Conservation (phyloP, 345 rosid genomes). For the Anastatica hierochuntica region DNA sequence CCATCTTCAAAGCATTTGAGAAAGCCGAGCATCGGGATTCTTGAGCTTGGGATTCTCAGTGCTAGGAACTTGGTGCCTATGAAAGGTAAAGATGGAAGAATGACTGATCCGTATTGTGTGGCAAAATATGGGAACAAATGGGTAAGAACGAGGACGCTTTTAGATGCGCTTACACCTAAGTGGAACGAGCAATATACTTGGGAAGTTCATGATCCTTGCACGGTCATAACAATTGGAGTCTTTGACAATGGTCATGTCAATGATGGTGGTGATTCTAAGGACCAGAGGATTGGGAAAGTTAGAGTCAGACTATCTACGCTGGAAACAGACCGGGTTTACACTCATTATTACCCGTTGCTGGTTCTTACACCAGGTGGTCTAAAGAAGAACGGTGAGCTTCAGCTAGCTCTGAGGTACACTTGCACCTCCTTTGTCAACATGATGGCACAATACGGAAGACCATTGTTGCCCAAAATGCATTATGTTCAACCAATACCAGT, state of each 20-base stretch:
- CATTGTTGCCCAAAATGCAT: constrained; percentile 97
- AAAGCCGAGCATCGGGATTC: constrained; percentile 65
- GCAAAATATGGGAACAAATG: constrained; percentile 98
- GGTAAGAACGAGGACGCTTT: constrained; percentile 87
- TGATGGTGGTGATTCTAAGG: constrained; percentile 55
- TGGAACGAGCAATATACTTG: constrained; percentile 99
- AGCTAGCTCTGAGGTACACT: constrained; percentile 75
- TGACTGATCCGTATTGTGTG: constrained; percentile 85
- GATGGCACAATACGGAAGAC: constrained; percentile 78
- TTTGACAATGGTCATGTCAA: constrained; percentile 73
- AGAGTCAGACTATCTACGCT: constrained; percentile 81
- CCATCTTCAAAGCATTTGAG: constrained; percentile 78
- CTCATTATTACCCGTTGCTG: constrained; percentile 77
- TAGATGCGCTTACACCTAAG: constrained; percentile 60
- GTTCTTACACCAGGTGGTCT: constrained; percentile 66
- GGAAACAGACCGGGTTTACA: constrained; percentile 79
- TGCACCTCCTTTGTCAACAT: constrained; percentile 82
- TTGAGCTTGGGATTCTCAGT: constrained; percentile 77
- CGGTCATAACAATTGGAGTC: constrained; percentile 84
- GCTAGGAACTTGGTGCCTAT: constrained; percentile 76
- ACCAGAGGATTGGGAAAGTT: constrained; percentile 85
- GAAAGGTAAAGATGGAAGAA: constrained; percentile 73
- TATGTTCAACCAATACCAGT: constrained; percentile 74
- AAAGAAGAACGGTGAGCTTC: constrained; percentile 85
- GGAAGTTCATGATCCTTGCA: constrained; percentile 93